Conservation (phyloP, 371 early-diverging fungal genomes). For the Batrachochytrium dendrobatidis region DNA sequence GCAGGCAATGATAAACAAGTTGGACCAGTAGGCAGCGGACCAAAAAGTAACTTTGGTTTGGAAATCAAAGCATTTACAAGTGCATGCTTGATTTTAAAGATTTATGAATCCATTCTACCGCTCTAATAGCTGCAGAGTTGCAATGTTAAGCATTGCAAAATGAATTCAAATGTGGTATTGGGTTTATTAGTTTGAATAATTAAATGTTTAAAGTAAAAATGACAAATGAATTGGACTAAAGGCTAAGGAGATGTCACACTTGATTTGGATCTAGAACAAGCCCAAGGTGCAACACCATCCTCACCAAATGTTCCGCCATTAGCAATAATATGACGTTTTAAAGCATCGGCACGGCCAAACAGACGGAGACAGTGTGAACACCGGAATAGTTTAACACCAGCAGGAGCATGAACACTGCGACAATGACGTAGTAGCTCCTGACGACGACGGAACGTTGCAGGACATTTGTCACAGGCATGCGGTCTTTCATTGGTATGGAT, state of each 20-base stretch:
- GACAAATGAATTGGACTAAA: too few relatives aligned
- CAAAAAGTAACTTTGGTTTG: constrained; percentile 3
- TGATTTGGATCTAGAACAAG: not conserved
- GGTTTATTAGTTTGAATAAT: too few relatives aligned
- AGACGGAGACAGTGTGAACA: not conserved
- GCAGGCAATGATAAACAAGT: constrained; percentile 16
- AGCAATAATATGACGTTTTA: constrained; percentile 1
- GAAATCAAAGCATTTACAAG: too few relatives aligned
- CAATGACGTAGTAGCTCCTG: constrained; percentile 42
- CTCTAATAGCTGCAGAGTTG: too few relatives aligned
- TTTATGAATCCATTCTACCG: too few relatives aligned
- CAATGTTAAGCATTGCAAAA: too few relatives aligned
- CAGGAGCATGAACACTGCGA: constrained; percentile 15
- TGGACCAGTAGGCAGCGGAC: too few relatives aligned
- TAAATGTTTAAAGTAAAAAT: too few relatives aligned
- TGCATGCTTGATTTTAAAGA: too few relatives aligned
- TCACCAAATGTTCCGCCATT: not conserved
- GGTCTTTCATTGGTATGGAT: constrained; percentile 17
- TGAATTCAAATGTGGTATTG: too few relatives aligned
- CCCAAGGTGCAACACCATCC: not conserved
- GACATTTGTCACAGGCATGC: constrained; percentile 20
- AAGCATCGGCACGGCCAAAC: constrained; percentile 25
- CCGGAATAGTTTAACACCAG: too few relatives aligned
- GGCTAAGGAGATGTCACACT: too few relatives aligned
- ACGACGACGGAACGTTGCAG: constrained; percentile 18